Base-by-base conservation (phyloP, 2,329 filamentous ascomycete species). In the Hypomyces rosellus region DNA sequence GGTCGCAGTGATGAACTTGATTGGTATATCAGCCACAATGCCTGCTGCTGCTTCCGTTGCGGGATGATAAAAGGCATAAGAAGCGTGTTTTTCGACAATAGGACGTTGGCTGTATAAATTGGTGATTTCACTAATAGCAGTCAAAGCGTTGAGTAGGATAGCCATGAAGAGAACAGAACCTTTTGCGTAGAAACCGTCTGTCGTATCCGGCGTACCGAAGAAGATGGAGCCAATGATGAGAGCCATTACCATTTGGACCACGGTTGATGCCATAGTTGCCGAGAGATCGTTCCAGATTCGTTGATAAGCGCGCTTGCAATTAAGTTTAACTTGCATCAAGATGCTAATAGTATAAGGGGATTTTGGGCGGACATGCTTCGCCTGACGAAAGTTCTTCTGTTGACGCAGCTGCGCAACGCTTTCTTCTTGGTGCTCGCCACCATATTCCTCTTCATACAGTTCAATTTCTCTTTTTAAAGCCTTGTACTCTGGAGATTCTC, bases 161-260 rank as follows among this genome's bases (percentile, higher is more conserved):
- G 80, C 78, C 55, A 84, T 74, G 68, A 85, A 85, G 8, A 85
- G 64, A 2, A 79, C 72, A 0, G 78, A 74, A 9, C 79, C 80
- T 45, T 75, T 76, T 1, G 74, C 65, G 54, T 73, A 77, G 62
- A 84, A 81, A 0, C 74, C 74, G 3, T 63, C 66, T 0, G 80
- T 77, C 1, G 73, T 72, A 12, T 75, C 55, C 0, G 75, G 72
- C 0, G 72, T 74, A 2, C 72, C 73, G 57, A 69, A 85, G 61
- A 81, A 85, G 47, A 84, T 73, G 1, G 76, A 81, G 15, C 80
- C 81, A 40, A 85, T 74, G 52, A 85, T 81, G 25, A 85, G 69
- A 22, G 79, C 75, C 65, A 83, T 72, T 57, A 83, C 58, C 40
- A 81, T 58, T 37, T 83, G 72, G 11, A 73, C 72, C 15, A 70